phyloP scores from a whole-genome alignment of 176 grass and related monocot species.

The Musa acuminata region DNA sequence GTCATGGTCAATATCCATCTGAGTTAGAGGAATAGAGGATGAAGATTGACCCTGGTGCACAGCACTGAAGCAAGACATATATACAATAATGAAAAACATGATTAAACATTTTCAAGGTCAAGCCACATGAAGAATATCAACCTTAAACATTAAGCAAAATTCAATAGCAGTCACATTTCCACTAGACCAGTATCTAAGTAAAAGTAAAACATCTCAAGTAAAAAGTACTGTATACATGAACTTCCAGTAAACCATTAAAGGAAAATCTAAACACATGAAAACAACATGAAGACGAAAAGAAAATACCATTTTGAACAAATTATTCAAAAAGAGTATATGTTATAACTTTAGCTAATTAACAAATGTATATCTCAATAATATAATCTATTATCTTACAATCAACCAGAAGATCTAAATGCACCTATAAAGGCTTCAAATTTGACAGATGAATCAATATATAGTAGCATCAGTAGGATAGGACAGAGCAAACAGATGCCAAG shows the following conservation, averaged over 20 bases:
- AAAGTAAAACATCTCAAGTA: no score
- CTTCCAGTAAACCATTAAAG: no score
- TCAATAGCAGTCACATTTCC: not conserved
- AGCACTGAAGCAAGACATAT: slow-evolving; percentile 24
- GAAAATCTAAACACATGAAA: no score
- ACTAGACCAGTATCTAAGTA: not conserved
- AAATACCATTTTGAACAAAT: not conserved
- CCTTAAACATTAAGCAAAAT: not conserved
- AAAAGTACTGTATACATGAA: no score
- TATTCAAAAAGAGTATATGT: not conserved
- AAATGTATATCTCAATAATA: not conserved
- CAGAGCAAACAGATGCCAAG: not conserved
- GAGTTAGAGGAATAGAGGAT: slow-evolving; percentile 28
- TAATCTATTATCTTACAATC: not conserved
- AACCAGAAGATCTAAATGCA: not conserved
- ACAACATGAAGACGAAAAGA: not conserved
- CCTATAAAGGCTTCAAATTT: not conserved
- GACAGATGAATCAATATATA: not conserved
- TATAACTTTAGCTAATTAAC: not conserved
- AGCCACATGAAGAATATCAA: not conserved
- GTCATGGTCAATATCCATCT: slow-evolving; percentile 76
- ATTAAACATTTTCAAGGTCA: not conserved
- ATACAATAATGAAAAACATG: not conserved
- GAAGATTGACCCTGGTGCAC: slow-evolving; percentile 51
- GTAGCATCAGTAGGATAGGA: not conserved